Conservation (phyloP, 768 basidiomycete genomes). For the Tephrocybe sp. region DNA sequence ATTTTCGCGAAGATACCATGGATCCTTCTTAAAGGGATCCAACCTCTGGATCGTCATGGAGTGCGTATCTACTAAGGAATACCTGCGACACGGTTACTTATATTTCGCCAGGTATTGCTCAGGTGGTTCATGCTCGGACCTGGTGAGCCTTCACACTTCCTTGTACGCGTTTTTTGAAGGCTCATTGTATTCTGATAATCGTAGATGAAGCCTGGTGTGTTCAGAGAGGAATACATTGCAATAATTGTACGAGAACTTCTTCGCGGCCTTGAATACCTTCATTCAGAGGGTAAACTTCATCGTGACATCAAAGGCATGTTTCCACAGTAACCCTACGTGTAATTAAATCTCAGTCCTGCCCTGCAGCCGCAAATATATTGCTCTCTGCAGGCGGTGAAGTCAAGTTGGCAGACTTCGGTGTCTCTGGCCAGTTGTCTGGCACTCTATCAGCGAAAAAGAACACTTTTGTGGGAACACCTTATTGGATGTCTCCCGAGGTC, state of each 20-base stretch:
- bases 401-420: constrained; percentile 98
- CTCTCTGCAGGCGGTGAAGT: constrained; percentile 92
- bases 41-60: constrained; percentile 99
- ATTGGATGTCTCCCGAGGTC: constrained; percentile 99
- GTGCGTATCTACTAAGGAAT: constrained; percentile 41
- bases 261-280: constrained; percentile 92
- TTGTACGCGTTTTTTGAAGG: constrained; percentile 9
- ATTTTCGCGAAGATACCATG: constrained; percentile 71
- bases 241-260: constrained; percentile 94
- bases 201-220: constrained; percentile 98
- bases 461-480: constrained; percentile 96
- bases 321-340: not conserved
- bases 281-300: constrained; percentile 94
- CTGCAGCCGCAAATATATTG: constrained; percentile 88
- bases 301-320: constrained; percentile 96
- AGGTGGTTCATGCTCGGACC: constrained; percentile 95
- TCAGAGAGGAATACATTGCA: constrained; percentile 98
- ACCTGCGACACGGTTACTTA: constrained; percentile 4
- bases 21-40: constrained; percentile 92
- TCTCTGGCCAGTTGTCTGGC: constrained; percentile 94
- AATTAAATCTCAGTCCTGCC: not conserved
- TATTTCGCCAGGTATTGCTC: constrained; percentile 77
- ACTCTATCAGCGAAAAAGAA: constrained; percentile 95
- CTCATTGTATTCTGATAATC: constrained; percentile 14
- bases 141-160: constrained; percentile 51